Evolutionary conservation across 2,329 filamentous ascomycete species (phyloP).

Genomic region (Ilyonectria destructans): DNA sequence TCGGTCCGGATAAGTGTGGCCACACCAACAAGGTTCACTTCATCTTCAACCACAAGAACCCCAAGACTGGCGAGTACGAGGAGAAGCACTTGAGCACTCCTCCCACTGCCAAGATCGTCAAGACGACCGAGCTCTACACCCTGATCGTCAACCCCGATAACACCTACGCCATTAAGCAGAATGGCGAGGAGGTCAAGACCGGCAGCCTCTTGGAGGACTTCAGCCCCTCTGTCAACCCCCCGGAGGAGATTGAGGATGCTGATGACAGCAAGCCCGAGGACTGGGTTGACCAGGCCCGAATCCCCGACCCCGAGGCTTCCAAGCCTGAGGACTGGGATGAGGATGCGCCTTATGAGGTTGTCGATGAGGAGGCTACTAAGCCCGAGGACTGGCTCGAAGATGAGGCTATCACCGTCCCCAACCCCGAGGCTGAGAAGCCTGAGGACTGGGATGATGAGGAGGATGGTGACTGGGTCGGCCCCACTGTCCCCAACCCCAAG

Average conservation of each 20-base stretch:
- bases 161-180: slow-evolving; percentile 92
- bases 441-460: slow-evolving; percentile 99
- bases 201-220: slow-evolving; percentile 97
- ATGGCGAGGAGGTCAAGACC: slow-evolving; percentile 89
- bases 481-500: slow-evolving; percentile 95
- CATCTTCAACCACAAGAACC: slow-evolving; percentile 99
- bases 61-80: slow-evolving; percentile 99
- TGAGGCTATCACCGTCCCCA: slow-evolving; percentile 86
- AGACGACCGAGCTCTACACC: slow-evolving; percentile 96
- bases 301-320: slow-evolving; percentile 90
- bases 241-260: slow-evolving; percentile 93
- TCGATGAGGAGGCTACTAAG: slow-evolving; percentile 91
- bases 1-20: slow-evolving; percentile 99
- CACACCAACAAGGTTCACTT: slow-evolving; percentile 98
- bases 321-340: slow-evolving; percentile 99
- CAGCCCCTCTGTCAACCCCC: slow-evolving; percentile 91
- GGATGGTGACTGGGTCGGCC: slow-evolving; percentile 96
- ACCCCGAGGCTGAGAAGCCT: slow-evolving; percentile 97
- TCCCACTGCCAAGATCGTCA: slow-evolving; percentile 89
- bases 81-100: slow-evolving; percentile 96
- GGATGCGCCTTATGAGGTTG: slow-evolving; percentile 96
- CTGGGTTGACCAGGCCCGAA: slow-evolving; percentile 96
- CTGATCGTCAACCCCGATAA: slow-evolving; percentile 97
- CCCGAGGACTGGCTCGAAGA: slow-evolving; percentile 97
- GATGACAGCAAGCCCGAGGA: slow-evolving; percentile 94